Evolutionary conservation across 768 basidiomycete species (phyloP).

Genomic region (Russula griseocarnosa): DNA sequence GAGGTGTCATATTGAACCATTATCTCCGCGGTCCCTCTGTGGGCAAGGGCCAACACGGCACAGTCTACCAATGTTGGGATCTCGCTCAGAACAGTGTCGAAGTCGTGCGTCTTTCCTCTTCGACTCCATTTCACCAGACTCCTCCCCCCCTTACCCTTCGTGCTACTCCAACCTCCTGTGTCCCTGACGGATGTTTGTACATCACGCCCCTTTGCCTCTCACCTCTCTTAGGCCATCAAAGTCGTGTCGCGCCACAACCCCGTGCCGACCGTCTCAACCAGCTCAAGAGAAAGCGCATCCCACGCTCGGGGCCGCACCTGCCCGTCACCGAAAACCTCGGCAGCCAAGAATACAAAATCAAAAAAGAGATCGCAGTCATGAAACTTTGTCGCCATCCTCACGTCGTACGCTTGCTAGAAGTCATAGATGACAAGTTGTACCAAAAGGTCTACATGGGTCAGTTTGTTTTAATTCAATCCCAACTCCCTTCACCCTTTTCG

Average conservation of each 20-base stretch:
- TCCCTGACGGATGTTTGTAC: background rate
- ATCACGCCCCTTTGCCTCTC: background rate
- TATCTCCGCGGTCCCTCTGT: conserved; percentile 74
- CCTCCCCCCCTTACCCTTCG: background rate
- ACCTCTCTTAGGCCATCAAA: conserved; percentile 63
- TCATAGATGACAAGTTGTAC: conserved; percentile 87
- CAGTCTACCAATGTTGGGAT: conserved; percentile 73
- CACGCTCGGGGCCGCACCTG: conserved; percentile 45
- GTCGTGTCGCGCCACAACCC: conserved; percentile 66
- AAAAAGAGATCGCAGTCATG: conserved; percentile 97
- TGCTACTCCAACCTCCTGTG: background rate
- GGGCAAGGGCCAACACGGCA: conserved; percentile 87
- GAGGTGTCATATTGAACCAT: conserved; percentile 68
- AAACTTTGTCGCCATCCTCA: conserved; percentile 91
- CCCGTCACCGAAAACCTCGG: conserved; percentile 64
- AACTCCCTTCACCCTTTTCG: background rate
- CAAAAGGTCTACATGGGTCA: conserved; percentile 92
- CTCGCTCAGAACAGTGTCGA: conserved; percentile 38
- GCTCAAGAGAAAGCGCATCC: conserved; percentile 40
- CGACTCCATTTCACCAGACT: background rate
- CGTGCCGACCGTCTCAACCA: conserved; percentile 60
- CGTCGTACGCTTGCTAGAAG: conserved; percentile 85
- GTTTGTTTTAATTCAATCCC: conserved; percentile 39
- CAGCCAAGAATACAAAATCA: conserved; percentile 77
- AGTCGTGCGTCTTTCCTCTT: conserved; percentile 40